A percentile compares a stretch with the other conserved stretches of the same genome.
Evolutionary conservation across 306 rosid genomes (phyloP).

Genomic region (Acacia crassicarpa): DNA sequence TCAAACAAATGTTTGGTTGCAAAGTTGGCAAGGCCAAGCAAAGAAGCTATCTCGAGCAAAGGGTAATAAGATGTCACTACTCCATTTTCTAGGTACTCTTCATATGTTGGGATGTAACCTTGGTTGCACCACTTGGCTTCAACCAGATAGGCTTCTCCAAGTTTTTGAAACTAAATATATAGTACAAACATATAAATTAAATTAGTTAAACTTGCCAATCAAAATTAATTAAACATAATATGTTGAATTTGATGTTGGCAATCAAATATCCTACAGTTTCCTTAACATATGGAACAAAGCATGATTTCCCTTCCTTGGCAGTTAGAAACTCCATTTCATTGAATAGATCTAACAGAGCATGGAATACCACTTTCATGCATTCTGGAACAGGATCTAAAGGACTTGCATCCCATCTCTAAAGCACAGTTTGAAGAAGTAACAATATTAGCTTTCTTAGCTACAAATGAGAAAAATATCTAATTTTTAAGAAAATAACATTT

Average conservation of each 20-base stretch:
- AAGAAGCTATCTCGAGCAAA: neutral
- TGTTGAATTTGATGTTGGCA: neutral
- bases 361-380: slow-evolving; percentile 25
- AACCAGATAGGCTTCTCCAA: neutral
- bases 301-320: neutral
- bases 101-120: neutral
- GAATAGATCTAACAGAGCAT: neutral
- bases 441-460: neutral
- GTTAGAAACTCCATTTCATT: slow-evolving; percentile 9
- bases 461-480: neutral
- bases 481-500: neutral
- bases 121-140: neutral
- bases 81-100: neutral
- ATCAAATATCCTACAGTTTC: neutral
- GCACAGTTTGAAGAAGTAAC: neutral
- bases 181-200: neutral
- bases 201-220: neutral
- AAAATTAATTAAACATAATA: neutral
- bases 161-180: neutral
- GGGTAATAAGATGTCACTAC: neutral
- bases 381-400: slow-evolving; percentile 10
- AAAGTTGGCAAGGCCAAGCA: neutral
- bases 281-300: neutral
- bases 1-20: slow-evolving; percentile 20
- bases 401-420: slow-evolving; percentile 43